Conservation (phyloP, 2,329 filamentous ascomycete genomes). For the Delphinella strobiligena region DNA sequence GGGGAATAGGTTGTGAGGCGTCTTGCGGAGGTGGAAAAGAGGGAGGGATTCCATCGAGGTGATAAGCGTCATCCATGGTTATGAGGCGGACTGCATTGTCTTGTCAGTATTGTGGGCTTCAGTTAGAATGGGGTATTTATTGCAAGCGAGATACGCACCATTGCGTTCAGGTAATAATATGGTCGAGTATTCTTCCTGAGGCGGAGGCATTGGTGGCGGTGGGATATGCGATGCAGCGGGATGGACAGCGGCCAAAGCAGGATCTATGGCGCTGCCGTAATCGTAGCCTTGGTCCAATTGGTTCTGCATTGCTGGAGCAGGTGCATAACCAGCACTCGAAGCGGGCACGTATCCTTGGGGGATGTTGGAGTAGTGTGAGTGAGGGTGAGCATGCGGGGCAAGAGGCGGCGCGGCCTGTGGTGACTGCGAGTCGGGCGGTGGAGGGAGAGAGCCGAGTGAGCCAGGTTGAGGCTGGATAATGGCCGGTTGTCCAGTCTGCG, state of each 20-base stretch:
- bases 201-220: constrained; percentile 29
- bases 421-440: neutral
- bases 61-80: constrained; percentile 62
- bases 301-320: constrained; percentile 5
- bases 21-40: constrained; percentile 31
- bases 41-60: constrained; percentile 48
- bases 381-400: constrained; percentile 19
- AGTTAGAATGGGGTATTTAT: too few species aligned
- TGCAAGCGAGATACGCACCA: constrained; percentile 12
- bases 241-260: constrained; percentile 18
- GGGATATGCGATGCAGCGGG: constrained; percentile 19
- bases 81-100: constrained; percentile 29
- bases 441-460: constrained; percentile 9
- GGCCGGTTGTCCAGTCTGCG: constrained; percentile 50
- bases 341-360: constrained; percentile 32
- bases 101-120: constrained; percentile 5
- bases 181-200: constrained; percentile 11
- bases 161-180: constrained; percentile 17
- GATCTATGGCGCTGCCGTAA: constrained; percentile 14
- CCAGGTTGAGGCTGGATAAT: constrained; percentile 61
- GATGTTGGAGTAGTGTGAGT: constrained; percentile 19
- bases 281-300: constrained; percentile 2
- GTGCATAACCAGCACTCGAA: constrained; percentile 16
- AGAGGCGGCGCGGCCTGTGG: constrained; percentile 11
- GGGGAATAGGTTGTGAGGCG: constrained; percentile 26